phyloP scores from a whole-genome alignment of 768 basidiomycete genomes.

The Boletus reticuloceps region DNA sequence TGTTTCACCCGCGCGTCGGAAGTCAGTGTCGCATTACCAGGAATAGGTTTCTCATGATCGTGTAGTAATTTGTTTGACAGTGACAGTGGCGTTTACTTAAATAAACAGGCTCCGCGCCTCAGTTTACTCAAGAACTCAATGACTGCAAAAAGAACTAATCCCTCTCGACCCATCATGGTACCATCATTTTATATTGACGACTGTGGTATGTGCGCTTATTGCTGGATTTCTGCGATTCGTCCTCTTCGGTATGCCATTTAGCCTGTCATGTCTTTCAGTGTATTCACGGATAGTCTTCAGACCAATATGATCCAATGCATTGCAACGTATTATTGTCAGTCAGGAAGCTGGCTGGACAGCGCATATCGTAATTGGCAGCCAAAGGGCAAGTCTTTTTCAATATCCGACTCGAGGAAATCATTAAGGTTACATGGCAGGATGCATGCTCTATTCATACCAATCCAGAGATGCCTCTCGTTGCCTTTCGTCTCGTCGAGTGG shows the following conservation, averaged over 20 bases:
- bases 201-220: conserved; percentile 38
- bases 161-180: conserved; percentile 48
- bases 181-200: conserved; percentile 44
- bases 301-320: conserved; percentile 67
- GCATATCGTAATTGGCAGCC: conserved; percentile 81
- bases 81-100: no score
- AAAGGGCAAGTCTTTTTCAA: conserved; percentile 49
- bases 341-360: conserved; percentile 77
- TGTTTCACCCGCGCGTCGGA: no score
- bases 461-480: conserved; percentile 53
- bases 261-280: background rate
- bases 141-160: conserved; percentile 29
- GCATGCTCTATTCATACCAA: conserved; percentile 71
- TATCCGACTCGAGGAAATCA: background rate
- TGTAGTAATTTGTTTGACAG: no score
- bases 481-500: conserved; percentile 54
- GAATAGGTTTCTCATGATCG: no score
- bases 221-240: conserved; percentile 43
- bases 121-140: conserved; percentile 6
- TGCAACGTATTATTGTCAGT: conserved; percentile 68
- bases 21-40: no score
- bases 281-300: conserved; percentile 36
- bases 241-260: conserved; percentile 40
- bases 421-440: conserved; percentile 47
- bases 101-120: no score